Percentiles rank a stretch among this genome's conserved stretches.
These are phyloP conservation scores for Fraxinus nigra DNA, from an alignment of 305 asterid genomes.

Conservation along the genomic window DNA sequence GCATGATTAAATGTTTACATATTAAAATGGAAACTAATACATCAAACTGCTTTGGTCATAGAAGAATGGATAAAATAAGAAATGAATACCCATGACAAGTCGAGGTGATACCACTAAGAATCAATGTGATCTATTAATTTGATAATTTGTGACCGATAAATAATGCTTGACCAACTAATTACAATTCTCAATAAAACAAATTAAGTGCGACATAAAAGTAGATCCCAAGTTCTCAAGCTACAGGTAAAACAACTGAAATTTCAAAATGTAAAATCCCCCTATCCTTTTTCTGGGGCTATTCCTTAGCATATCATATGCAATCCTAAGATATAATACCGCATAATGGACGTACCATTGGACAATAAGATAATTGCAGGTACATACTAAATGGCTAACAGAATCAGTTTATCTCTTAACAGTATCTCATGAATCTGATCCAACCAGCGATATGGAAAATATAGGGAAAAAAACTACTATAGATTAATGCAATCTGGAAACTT, in stretches of 20 bases:
- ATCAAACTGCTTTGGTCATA: too few relatives aligned
- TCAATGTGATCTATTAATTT: too few relatives aligned
- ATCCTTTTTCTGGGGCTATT: background rate
- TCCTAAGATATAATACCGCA: background rate
- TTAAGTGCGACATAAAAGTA: constrained; percentile 17
- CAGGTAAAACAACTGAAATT: constrained; percentile 25
- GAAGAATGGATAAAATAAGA: too few relatives aligned
- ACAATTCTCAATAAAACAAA: too few relatives aligned
- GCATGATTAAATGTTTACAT: too few relatives aligned
- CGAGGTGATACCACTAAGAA: too few relatives aligned
- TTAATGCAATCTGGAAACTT: background rate
- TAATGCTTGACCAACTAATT: too few relatives aligned
- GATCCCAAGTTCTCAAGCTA: constrained; percentile 37
- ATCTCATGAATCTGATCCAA: background rate
- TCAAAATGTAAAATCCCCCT: background rate
- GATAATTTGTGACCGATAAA: too few relatives aligned
- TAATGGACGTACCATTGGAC: background rate
- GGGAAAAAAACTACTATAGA: background rate
- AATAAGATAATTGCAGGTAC: background rate
- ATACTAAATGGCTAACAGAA: background rate
- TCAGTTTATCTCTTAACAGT: background rate
- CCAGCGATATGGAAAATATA: background rate
- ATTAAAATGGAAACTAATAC: too few relatives aligned
- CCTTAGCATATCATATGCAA: background rate
- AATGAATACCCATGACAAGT: too few relatives aligned